Evolutionary conservation across 2,329 filamentous ascomycete species (phyloP), one percentile per base, ranked within the genome.

Genomic region (Neodidymelliopsis sp.): DNA sequence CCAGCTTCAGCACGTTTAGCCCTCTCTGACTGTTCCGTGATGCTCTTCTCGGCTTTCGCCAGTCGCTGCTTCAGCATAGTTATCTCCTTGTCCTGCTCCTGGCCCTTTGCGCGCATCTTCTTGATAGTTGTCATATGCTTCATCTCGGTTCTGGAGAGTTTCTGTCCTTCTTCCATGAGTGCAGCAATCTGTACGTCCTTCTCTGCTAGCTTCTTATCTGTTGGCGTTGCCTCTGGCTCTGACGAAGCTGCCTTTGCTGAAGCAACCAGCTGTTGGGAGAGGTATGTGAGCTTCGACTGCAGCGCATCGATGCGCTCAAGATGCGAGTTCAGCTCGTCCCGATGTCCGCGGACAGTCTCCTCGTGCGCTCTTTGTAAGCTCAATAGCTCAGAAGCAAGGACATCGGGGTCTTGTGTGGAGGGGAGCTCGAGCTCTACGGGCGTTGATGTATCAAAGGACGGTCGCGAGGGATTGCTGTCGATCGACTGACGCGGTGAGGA

Each of bases 301-400:
- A 99, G 76, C 4, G 92, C 89, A 76, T 99, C 94, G 45, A 97
- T 94, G 25, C 89, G 86, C 73, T 99, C 94, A 6, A 93, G 82
- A 55, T 96, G 90, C 37, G 82, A 82, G 63, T 94, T 86, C 29
- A 91, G 81, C 69, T 97, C 94, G 61, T 94, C 90, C 49, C 93
- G 87, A 57, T 90, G 84, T 54, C 85, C 82, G 24, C 75, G 74
- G 49, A 84, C 77, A 1, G 78, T 77, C 22, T 76, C 73, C 36
- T 79, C 75, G 35, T 83, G 75, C 41, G 80, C 74, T 64, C 78
- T 66, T 63, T 76, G 77, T 53, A 84, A 69, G 31, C 77, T 73
- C 5, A 75, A 66, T 29, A 84, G 72, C 15, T 78, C 74, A 3
- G 72, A 63, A 40, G 80, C 75, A 11, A 80, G 64, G 13, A 57